phyloP scores from a whole-genome alignment of 148 eudicot species.

The Simmondsia chinensis region DNA sequence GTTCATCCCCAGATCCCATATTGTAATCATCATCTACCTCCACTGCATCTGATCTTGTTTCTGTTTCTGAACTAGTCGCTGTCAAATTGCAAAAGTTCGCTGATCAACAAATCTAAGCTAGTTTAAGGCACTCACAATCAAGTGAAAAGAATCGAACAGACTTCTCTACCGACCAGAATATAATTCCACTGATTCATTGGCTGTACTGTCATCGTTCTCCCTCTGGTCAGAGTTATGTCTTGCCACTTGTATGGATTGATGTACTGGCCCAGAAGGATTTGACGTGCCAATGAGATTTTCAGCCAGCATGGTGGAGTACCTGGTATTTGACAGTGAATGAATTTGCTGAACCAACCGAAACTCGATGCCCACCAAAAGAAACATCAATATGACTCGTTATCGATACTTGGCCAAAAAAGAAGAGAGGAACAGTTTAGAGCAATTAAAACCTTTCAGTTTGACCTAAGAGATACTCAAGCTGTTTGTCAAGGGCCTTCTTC shows the following conservation, averaged over 20 bases:
- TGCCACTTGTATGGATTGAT: slow-evolving; percentile 18
- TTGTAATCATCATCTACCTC: slow-evolving; percentile 63
- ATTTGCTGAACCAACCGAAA: too few relatives aligned
- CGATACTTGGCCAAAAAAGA: slow-evolving; percentile 2
- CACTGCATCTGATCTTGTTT: slow-evolving; percentile 26
- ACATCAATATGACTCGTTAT: slow-evolving; percentile 5
- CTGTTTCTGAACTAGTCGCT: slow-evolving; percentile 40
- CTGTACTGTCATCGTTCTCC: slow-evolving; percentile 29
- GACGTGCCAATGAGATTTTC: slow-evolving; percentile 74
- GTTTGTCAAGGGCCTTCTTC: slow-evolving; percentile 92
- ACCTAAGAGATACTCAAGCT: slow-evolving; percentile 93
- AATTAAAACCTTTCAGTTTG: slow-evolving; percentile 85
- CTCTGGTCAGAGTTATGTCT: slow-evolving; percentile 19
- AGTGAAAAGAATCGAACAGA: slow-evolving; percentile 12
- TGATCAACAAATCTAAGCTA: too few relatives aligned
- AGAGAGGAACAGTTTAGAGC: background rate
- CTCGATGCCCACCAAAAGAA: too few relatives aligned
- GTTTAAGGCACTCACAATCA: background rate
- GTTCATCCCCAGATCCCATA: slow-evolving; percentile 48
- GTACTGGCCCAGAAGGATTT: slow-evolving; percentile 25
- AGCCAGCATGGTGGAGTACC: slow-evolving; percentile 98
- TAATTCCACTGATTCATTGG: slow-evolving; percentile 19
- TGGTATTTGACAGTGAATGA: too few relatives aligned
- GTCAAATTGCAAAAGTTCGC: slow-evolving; percentile 15
- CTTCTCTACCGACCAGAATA: too few relatives aligned